Evolutionary conservation across 2,329 filamentous ascomycete species (phyloP), one percentile per base, ranked within the genome.

Genomic region (Fusarium drepaniforme): DNA sequence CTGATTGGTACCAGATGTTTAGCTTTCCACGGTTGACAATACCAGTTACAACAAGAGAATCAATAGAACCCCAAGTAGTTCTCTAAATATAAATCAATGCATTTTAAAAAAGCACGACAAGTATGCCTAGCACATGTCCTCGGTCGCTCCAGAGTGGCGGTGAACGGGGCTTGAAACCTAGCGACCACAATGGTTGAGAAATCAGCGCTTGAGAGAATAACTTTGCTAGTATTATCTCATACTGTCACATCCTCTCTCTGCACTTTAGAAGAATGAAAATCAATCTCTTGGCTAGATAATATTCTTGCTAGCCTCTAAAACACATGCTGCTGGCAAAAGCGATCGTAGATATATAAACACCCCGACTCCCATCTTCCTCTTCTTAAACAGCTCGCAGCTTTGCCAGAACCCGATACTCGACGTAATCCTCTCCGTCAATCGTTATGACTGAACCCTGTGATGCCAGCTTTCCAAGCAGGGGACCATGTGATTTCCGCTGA

Each of bases 361-460:
- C 46, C 25, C 46, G 16, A 33, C 49, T 33, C 49, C 49, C 28
- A 12, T n/a, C 18, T n/a, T 33, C 21, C 6, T 33, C 28, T 51
- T 30, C 15, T 51, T 21, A 53, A 53, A 53, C 49, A 33, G 49
- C 49, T 33, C 49, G 57, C 35, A 64, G 44, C 46, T 62, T 62
- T 11, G 59, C 59, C 4, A 62, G 28, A 2, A 62, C 59, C 5
- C 59, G 59, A 62, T 62, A 62, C 59, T 62, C 61, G 15, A 64
- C 33, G 28, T 64, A 51, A 3, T 64, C 46, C 33, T 64, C 61
- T 21, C 44, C 61, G 15, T 56, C 46, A 28, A 64, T 56, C 8
- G 35, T 62, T 33, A 62, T 46, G 59, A 62, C 25, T 2, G 28
- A 46, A 23, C 59, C 59, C 28, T 33, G 59, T 16, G 59, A 62